Evolutionary conservation across 2,329 filamentous ascomycete species (phyloP).

Genomic region (Lizonia empirigonia): DNA sequence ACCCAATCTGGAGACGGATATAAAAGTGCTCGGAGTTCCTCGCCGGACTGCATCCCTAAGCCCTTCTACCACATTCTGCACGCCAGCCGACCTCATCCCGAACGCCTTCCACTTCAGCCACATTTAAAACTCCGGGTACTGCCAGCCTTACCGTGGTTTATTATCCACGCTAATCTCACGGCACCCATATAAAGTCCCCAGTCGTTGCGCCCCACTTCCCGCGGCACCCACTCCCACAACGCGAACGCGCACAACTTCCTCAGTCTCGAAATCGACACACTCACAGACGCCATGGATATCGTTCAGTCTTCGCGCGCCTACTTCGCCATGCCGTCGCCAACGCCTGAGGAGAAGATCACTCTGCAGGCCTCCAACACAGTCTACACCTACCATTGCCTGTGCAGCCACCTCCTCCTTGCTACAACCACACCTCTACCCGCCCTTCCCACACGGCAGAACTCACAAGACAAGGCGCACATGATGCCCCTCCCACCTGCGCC

Average conservation of each 20-base stretch:
- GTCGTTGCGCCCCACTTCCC: conserved; percentile 16
- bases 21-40: conserved; percentile 15
- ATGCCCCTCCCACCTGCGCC: conserved; percentile 57
- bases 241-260: conserved; percentile 15
- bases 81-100: conserved; percentile 20
- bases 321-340: conserved; percentile 43
- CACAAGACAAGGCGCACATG: conserved; percentile 62
- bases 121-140: conserved; percentile 12
- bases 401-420: conserved; percentile 67
- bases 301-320: conserved; percentile 38
- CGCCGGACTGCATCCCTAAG: conserved; percentile 16
- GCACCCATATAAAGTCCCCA: conserved; percentile 17
- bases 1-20: conserved; percentile 14
- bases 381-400: conserved; percentile 68
- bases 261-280: conserved; percentile 17
- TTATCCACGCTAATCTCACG: conserved; percentile 17
- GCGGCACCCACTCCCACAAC: conserved; percentile 16
- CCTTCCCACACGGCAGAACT: conserved; percentile 59
- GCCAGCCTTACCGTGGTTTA: conserved; percentile 3
- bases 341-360: conserved; percentile 39
- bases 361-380: conserved; percentile 47
- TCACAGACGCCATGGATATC: conserved; percentile 35
- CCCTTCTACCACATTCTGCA: conserved; percentile 15
- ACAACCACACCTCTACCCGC: conserved; percentile 59
- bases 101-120: conserved; percentile 6